A percentile compares a stretch with the other conserved stretches of the same genome.
These are phyloP conservation scores for Termitomyces sp. DNA, from an alignment of 768 basidiomycete species.

Conservation along the genomic window DNA sequence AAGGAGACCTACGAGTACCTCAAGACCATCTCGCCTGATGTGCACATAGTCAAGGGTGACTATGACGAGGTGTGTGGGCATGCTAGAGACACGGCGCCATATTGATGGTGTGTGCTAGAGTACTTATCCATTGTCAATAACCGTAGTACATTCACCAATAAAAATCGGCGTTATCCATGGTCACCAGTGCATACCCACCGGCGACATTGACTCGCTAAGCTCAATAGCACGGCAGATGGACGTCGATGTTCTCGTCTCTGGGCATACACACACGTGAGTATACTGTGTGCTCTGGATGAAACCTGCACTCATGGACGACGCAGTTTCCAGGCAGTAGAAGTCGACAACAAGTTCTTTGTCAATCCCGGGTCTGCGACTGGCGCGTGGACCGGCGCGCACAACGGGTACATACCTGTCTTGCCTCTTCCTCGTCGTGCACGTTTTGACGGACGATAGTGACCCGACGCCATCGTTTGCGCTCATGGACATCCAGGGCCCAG, in stretches of 20 bases:
- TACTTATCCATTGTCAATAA: conserved; percentile 75
- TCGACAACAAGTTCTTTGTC: conserved; percentile 88
- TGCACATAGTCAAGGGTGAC: conserved; percentile 89
- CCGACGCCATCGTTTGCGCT: conserved; percentile 92
- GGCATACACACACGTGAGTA: conserved; percentile 89
- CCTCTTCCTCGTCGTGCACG: not conserved
- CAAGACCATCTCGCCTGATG: conserved; percentile 88
- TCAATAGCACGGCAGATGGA: conserved; percentile 94
- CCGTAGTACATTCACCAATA: conserved; percentile 78
- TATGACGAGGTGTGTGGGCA: conserved; percentile 77
- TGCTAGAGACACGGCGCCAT: not conserved
- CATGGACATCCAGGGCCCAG: conserved; percentile 96
- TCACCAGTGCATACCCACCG: conserved; percentile 88
- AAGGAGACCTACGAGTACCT: conserved; percentile 97
- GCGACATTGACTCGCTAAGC: conserved; percentile 86
- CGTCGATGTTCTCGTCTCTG: conserved; percentile 91
- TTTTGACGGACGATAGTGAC: conserved; percentile 46
- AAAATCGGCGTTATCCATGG: conserved; percentile 92
- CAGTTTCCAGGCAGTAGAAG: conserved; percentile 93
- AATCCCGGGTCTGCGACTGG: conserved; percentile 96
- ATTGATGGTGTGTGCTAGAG: conserved; percentile 30
- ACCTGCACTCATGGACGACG: not conserved
- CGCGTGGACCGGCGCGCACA: conserved; percentile 80
- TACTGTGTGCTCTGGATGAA: not conserved
- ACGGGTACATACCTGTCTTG: conserved; percentile 41